These are phyloP conservation scores for Cudoniella acicularis DNA, from an alignment of 495 filamentous ascomycete genomes.

Conservation along the genomic window DNA sequence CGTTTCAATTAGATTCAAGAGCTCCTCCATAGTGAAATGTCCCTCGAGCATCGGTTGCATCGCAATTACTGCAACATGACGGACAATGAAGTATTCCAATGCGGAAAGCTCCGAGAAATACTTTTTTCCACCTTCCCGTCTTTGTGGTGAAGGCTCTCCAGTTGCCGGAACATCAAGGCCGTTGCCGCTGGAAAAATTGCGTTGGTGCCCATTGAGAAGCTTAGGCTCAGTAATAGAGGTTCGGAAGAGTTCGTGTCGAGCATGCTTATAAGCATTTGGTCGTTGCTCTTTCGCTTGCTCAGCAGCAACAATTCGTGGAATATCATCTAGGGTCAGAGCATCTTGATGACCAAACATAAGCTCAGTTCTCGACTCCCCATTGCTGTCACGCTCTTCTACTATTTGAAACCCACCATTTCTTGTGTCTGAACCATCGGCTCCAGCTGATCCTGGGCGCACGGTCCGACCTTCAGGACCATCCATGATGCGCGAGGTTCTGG, in stretches of 20 bases:
- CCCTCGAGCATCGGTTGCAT: conserved; percentile 92
- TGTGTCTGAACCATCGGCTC: conserved; percentile 56
- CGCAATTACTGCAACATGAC: conserved; percentile 88
- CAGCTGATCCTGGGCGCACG: conserved; percentile 75
- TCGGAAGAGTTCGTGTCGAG: conserved; percentile 70
- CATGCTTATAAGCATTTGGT: conserved; percentile 75
- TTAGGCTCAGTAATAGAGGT: conserved; percentile 58
- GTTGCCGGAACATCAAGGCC: conserved; percentile 36
- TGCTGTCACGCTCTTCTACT: conserved; percentile 77
- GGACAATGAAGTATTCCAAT: conserved; percentile 94
- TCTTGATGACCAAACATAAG: conserved; percentile 86
- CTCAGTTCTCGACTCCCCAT: conserved; percentile 67
- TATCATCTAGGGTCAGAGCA: conserved; percentile 90
- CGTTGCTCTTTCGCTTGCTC: conserved; percentile 92
- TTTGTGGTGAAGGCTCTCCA: conserved; percentile 47
- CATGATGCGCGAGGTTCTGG: conserved; percentile 86
- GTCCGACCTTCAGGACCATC: conserved; percentile 82
- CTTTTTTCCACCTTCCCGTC: conserved; percentile 50
- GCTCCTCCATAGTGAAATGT: conserved; percentile 87
- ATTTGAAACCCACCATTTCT: conserved; percentile 66
- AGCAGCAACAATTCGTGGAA: conserved; percentile 93
- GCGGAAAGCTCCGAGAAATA: conserved; percentile 97
- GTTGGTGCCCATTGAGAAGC: conserved; percentile 71
- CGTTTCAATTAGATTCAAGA: conserved; percentile 92
- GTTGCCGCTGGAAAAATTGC: conserved; percentile 67